Percentiles rank a stretch among this genome's conserved stretches.
Evolutionary conservation across 345 rosid genomes (phyloP).

Genomic region (Barbarea vulgaris): DNA sequence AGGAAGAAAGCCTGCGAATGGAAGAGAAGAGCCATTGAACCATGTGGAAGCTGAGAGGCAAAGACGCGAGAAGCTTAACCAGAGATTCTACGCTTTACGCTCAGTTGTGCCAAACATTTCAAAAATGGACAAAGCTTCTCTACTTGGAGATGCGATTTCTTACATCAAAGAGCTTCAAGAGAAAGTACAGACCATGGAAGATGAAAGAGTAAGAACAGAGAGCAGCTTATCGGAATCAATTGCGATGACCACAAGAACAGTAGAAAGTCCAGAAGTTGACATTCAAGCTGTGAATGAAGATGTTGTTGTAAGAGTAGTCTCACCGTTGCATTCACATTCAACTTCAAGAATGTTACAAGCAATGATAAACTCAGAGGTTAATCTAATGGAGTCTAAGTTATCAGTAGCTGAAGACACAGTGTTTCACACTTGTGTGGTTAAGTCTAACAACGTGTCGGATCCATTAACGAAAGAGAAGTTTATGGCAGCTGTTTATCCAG

Average conservation of each 20-base stretch:
- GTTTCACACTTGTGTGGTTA: constrained; percentile 76
- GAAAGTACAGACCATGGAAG: constrained; percentile 75
- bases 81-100: constrained; percentile 85
- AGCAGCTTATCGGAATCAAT: constrained; percentile 50
- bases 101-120: constrained; percentile 99
- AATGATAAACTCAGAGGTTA: constrained; percentile 64
- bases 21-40: constrained; percentile 95
- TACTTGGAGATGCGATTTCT: constrained; percentile 91
- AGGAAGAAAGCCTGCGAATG: constrained; percentile 97
- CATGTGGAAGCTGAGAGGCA: constrained; percentile 99
- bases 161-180: constrained; percentile 94
- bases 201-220: constrained; percentile 60
- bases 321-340: constrained; percentile 83
- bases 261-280: constrained; percentile 53
- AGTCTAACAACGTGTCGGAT: constrained; percentile 63
- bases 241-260: constrained; percentile 33
- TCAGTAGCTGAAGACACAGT: constrained; percentile 61
- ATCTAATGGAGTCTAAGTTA: constrained; percentile 67
- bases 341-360: constrained; percentile 75
- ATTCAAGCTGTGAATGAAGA: constrained; percentile 62
- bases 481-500: constrained; percentile 59
- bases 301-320: constrained; percentile 69
- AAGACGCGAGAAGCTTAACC: constrained; percentile 93
- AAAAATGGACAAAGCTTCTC: constrained; percentile 98
- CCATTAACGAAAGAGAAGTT: constrained; percentile 85